Base-by-base conservation (phyloP, 257 asterid genomes). In the Galeopsis tetrahit region DNA sequence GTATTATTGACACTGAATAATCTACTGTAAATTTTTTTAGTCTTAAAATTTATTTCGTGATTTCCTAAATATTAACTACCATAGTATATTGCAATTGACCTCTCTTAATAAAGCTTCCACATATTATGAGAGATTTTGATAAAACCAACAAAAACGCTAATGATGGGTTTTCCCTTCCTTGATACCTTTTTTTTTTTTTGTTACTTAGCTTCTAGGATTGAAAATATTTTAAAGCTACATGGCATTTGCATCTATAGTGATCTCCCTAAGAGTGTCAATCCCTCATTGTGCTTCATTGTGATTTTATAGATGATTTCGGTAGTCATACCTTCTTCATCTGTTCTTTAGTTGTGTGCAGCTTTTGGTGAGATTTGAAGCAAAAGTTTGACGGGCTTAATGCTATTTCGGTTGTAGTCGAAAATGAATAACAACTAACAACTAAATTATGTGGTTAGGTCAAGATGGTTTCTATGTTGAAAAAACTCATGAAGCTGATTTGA, bases 381-480 rank as follows among this genome's bases (percentile, higher is more conserved):
- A 13, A 4, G 5, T 13, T 67, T 4, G 35, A 34, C 10, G 72
- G 15, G 10, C 52, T 67, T 49, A 2, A 15, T 33, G 61, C 62
- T 6, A 3, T 7, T 2, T 31, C 14, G 43, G 6, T 2, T 13
- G 60, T 10, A 13, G 11, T 7, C 11, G 14, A 7, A 15, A 2
- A 8, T 38, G 43, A 21, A 21, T 21, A 21, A 21, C 28, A 21
- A 21, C 28, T 7, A 49, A 17, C 7, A n/a, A 13, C 52, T 49
- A 10, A 34, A 67, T 31, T 67, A 67, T 51, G 33, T 49, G 10
- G 72, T 49, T 1, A 67, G 40, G 11, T 35, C 72, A 38, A 0
- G 72, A 33, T 13, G 72, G 72, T 0, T 67, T 67, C 72, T 67
- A 43, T 31, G 70, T 42, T 65, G 13, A 34, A 9, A 4, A 1